Evolutionary conservation across 139 green algal genomes (phyloP), one percentile per base, ranked within the genome.

Genomic region (Chlorella sorokiniana): DNA sequence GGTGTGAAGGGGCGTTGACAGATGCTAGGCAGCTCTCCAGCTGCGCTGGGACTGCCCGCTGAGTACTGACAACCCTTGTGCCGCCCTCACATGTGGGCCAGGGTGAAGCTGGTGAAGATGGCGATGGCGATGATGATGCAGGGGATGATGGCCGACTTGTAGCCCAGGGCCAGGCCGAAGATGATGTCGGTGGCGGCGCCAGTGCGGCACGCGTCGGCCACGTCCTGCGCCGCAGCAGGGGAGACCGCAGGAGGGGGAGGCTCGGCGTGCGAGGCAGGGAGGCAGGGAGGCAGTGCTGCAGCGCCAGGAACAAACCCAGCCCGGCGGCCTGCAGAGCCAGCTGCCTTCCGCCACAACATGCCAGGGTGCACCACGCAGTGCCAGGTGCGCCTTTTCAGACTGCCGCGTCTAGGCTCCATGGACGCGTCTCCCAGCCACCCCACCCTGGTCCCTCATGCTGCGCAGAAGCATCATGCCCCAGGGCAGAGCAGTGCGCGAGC

Each of bases 141-240:
- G 69, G 96, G 96, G 78, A 98, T 88, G 88, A 98, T 97, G 83
- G 88, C 90, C 1, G 92, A 97, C 89, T 98, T 97, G 94, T 99
- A 99, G 81, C 96, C 96, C 40, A 99, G 92, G 4, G 96, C 96
- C 67, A 99, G 93, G 68, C 96, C 96, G 81, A 99, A 99, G 89
- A 99, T 99, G 90, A 99, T 96, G 91, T 99, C 91, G 65, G 96
- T 99, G 82, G 96, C 96, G 44, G 96, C 91, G 45, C 96, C 96
- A 44, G 96, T 99, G 83, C 91, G 89, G 93, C 96, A 99, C 3
- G 96, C 89, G 76, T 98, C 95, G 37, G 96, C 94, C 3, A 99
- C 94, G 59, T 98, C 95, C 88, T 96, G 93, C 59, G n/a, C n/a
- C n/a, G n/a, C n/a, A n/a, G n/a, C n/a, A n/a, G n/a, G n/a, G n/a